Evolutionary conservation across 176 grass and related monocot species (phyloP).

Genomic region (Juncus inflexus): DNA sequence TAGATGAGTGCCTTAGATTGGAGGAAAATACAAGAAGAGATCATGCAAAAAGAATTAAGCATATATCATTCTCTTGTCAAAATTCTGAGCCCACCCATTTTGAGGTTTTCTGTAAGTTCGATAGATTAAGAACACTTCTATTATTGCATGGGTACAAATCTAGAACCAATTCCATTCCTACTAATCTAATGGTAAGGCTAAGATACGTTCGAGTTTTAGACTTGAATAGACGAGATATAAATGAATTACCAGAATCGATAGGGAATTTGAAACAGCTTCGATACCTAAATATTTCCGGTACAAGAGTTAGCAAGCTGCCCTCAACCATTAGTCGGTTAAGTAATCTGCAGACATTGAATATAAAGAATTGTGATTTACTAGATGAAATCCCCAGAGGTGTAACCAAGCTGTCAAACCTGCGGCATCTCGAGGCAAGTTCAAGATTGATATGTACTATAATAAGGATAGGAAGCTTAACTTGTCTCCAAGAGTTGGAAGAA

Average conservation of each 20-base stretch:
- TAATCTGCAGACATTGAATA: constrained; percentile 54
- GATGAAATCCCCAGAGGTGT: constrained; percentile 43
- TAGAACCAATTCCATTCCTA: constrained; percentile 27
- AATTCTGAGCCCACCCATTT: constrained; percentile 37
- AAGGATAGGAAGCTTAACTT: constrained; percentile 52
- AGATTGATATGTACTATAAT: constrained; percentile 37
- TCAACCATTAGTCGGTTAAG: constrained; percentile 44
- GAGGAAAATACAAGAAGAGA: constrained; percentile 6
- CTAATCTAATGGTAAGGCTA: constrained; percentile 46
- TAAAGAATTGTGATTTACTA: constrained; percentile 43
- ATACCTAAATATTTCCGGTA: constrained; percentile 54
- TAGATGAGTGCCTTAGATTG: constrained; percentile 42
- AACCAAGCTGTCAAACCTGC: constrained; percentile 51
- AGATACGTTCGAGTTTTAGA: constrained; percentile 53
- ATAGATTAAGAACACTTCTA: constrained; percentile 53
- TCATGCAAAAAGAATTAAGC: constrained; percentile 29
- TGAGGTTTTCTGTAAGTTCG: constrained; percentile 42
- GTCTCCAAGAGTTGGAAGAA: constrained; percentile 56
- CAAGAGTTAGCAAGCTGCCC: constrained; percentile 42
- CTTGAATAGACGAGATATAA: constrained; percentile 47
- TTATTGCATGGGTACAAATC: constrained; percentile 62
- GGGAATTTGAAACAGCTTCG: constrained; percentile 70
- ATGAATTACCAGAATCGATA: constrained; percentile 53
- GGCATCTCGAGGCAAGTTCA: constrained; percentile 47
- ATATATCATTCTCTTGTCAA: constrained; percentile 64